phyloP scores from a whole-genome alignment of 2,329 filamentous ascomycete genomes.

The Lomentospora prolificans region DNA sequence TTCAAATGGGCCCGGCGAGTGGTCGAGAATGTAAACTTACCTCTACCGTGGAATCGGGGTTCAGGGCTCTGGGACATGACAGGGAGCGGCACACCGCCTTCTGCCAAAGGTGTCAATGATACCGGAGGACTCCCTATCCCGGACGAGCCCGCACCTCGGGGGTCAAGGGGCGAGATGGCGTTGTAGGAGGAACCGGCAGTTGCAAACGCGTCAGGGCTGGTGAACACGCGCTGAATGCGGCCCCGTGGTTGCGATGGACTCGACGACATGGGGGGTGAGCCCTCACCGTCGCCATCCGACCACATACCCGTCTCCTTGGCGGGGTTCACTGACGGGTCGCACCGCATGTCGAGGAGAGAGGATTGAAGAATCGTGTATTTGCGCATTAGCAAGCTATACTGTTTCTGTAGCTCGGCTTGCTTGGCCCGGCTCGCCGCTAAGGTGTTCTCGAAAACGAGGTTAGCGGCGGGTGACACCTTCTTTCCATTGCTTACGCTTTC shows the following conservation, averaged over 20 bases:
- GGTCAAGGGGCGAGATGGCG: slow-evolving; percentile 24
- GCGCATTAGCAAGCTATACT: slow-evolving; percentile 36
- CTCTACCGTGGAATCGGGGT: slow-evolving; percentile 34
- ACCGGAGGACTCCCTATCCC: neutral
- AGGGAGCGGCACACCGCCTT: neutral
- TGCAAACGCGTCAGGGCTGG: slow-evolving; percentile 29
- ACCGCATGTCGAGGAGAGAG: slow-evolving; percentile 34
- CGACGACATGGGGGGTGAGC: slow-evolving; percentile 16
- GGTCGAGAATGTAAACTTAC: slow-evolving; percentile 22
- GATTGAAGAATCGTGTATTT: slow-evolving; percentile 44
- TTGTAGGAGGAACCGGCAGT: slow-evolving; percentile 13
- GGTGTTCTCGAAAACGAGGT: slow-evolving; percentile 31
- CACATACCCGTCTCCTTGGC: neutral
- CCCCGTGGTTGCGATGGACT: slow-evolving; percentile 23
- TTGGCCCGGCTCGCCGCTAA: slow-evolving; percentile 43
- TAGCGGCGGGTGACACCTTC: slow-evolving; percentile 18
- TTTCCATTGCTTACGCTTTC: slow-evolving; percentile 18
- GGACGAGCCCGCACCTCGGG: slow-evolving; percentile 11
- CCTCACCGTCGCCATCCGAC: slow-evolving; percentile 13
- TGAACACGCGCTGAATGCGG: slow-evolving; percentile 29
- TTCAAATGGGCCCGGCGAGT: neutral
- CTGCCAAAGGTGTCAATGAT: neutral
- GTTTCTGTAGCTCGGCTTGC: slow-evolving; percentile 43
- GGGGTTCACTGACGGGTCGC: neutral
- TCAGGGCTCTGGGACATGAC: slow-evolving; percentile 18